Conservation (phyloP, 352 stramenopile species). For the Salisapilia sapeloensis region DNA sequence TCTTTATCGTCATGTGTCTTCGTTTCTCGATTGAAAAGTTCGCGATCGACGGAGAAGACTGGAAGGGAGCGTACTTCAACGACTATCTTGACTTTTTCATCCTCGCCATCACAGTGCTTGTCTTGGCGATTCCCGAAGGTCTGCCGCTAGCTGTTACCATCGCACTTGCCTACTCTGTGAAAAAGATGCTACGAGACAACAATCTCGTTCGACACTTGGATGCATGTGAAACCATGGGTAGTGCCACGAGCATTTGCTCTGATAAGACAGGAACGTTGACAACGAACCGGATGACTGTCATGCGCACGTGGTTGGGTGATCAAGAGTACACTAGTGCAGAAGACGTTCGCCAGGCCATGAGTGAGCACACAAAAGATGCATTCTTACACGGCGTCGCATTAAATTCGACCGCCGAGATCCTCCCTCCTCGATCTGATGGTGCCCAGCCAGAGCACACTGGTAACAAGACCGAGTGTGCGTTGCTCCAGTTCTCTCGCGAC, state of each 20-base stretch:
- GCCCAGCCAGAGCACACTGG: conserved; percentile 36
- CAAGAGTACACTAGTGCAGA: conserved; percentile 20
- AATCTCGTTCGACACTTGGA: conserved; percentile 74
- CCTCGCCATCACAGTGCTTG: conserved; percentile 69
- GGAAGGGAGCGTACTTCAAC: conserved; percentile 13
- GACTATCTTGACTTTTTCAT: conserved; percentile 51
- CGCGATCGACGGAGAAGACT: conserved; percentile 6
- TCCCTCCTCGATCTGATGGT: conserved; percentile 18
- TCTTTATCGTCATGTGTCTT: conserved; percentile 43
- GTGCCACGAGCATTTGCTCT: conserved; percentile 85
- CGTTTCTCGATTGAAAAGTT: conserved; percentile 28
- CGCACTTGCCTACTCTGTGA: conserved; percentile 86
- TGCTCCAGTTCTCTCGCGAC: conserved; percentile 34
- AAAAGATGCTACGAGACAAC: conserved; percentile 81
- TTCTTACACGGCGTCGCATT: conserved; percentile 22
- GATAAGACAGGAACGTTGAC: conserved; percentile 94
- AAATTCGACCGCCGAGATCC: conserved; percentile 45
- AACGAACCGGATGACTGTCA: conserved; percentile 93
- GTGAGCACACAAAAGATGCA: conserved; percentile 15
- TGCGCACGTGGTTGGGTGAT: conserved; percentile 49
- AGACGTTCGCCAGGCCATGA: conserved; percentile 8
- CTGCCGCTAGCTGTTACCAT: conserved; percentile 95
- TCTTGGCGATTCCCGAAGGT: conserved; percentile 92
- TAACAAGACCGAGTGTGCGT: conserved; percentile 51
- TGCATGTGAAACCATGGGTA: conserved; percentile 85